A percentile compares a stretch with the other conserved stretches of the same genome.
phyloP scores from a whole-genome alignment of 1,139 yeast genomes.

The Candida albicans region DNA sequence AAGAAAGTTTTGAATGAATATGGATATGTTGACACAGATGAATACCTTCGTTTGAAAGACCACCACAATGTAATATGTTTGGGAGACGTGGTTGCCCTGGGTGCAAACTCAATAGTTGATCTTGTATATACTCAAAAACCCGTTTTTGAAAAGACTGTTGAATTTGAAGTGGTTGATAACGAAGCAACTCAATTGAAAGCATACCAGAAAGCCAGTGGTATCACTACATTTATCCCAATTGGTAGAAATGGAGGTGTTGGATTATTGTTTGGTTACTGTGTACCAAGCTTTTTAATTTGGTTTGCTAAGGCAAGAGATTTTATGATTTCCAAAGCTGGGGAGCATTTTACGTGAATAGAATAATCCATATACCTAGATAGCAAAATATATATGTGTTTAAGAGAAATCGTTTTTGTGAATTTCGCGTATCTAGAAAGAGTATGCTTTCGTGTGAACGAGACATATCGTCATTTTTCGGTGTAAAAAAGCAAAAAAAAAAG shows the following conservation, averaged over 20 bases:
- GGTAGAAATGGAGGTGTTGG: slow-evolving; percentile 41
- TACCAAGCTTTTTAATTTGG: slow-evolving; percentile 32
- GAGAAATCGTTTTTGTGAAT: no score
- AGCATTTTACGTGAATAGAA: slow-evolving; percentile 8
- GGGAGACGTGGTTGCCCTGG: slow-evolving; percentile 33
- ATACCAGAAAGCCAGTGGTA: slow-evolving; percentile 13
- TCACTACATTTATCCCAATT: slow-evolving; percentile 29
- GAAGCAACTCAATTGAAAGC: slow-evolving; percentile 14
- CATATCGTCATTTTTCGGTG: no score
- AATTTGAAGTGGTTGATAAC: slow-evolving; percentile 18
- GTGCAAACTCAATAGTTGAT: slow-evolving; percentile 26
- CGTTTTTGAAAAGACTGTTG: slow-evolving; percentile 18
- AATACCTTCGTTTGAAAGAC: slow-evolving; percentile 23
- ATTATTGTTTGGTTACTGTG: slow-evolving; percentile 24
- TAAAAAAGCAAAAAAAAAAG: no score
- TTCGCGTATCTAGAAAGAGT: not conserved
- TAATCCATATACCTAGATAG: not conserved
- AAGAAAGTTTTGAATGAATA: slow-evolving; percentile 16
- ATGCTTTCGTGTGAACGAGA: no score
- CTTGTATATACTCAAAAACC: slow-evolving; percentile 25
- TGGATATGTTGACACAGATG: slow-evolving; percentile 29
- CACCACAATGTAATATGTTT: slow-evolving; percentile 28
- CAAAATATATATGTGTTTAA: not conserved
- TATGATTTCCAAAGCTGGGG: slow-evolving; percentile 18
- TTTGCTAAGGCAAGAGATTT: slow-evolving; percentile 26